phyloP scores from a whole-genome alignment of 2,329 filamentous ascomycete genomes.

The Aspergillus eucalypticola region DNA sequence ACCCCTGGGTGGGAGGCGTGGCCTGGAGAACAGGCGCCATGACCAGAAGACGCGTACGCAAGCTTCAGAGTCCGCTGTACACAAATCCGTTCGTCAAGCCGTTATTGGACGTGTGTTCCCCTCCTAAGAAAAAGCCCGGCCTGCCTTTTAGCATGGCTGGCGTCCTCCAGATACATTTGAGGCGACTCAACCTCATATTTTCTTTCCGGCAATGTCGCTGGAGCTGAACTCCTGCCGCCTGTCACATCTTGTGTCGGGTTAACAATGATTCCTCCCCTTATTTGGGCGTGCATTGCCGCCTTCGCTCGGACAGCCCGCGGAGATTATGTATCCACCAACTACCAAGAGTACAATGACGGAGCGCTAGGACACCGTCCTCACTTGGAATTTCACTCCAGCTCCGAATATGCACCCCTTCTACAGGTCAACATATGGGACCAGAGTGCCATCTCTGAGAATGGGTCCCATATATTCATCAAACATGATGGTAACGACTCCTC shows the following conservation, averaged over 20 bases:
- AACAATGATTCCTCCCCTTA: conserved; percentile 2
- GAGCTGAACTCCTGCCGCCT: neutral
- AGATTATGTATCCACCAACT: conserved; percentile 5
- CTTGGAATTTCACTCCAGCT: conserved; percentile 11
- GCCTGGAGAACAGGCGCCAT: neutral
- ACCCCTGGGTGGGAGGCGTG: neutral
- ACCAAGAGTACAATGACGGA: conserved; percentile 6
- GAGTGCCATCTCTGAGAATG: conserved; percentile 4
- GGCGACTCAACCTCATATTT: neutral
- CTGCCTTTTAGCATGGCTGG: neutral
- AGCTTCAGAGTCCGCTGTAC: neutral
- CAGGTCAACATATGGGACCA: conserved; percentile 10
- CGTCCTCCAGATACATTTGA: neutral
- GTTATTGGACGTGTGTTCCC: neutral
- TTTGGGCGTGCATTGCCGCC: conserved; percentile 1
- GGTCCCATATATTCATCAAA: conserved; percentile 13
- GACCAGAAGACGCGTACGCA: neutral
- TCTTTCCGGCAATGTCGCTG: neutral
- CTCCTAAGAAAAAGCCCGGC: neutral
- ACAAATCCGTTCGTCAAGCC: neutral
- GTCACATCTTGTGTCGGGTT: neutral
- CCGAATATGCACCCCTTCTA: conserved; percentile 10
- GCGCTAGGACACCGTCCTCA: conserved; percentile 11
- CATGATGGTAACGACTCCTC: conserved; percentile 13
- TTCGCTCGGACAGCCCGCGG: neutral